These are phyloP conservation scores for Dactylellina haptotyla DNA, from an alignment of 2,329 filamentous ascomycete species.

Conservation along the genomic window DNA sequence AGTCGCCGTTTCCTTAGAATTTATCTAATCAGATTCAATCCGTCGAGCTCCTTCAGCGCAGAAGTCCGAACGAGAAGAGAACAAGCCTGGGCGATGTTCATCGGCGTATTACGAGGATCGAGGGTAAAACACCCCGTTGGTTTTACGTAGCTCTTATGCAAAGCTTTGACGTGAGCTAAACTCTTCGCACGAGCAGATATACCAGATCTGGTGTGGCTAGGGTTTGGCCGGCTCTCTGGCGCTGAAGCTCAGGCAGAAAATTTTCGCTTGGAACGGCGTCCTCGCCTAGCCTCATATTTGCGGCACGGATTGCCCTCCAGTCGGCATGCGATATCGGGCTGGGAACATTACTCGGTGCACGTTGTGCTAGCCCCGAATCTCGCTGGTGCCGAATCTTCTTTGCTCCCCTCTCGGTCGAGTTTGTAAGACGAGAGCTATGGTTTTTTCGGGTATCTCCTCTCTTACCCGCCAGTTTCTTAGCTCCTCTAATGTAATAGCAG, in stretches of 20 bases:
- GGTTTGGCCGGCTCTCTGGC: neutral
- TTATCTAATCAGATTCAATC: constrained; percentile 53
- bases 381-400: neutral
- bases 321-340: constrained; percentile 44
- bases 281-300: constrained; percentile 29
- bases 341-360: constrained; percentile 10
- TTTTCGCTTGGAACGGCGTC: constrained; percentile 43
- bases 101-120: constrained; percentile 48
- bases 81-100: constrained; percentile 12
- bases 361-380: neutral
- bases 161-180: constrained; percentile 41
- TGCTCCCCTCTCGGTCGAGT: too few species aligned
- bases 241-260: constrained; percentile 27
- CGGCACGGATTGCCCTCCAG: constrained; percentile 25
- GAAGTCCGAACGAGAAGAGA: constrained; percentile 26
- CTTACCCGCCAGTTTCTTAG: constrained; percentile 27
- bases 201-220: constrained; percentile 31
- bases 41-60: constrained; percentile 18
- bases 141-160: constrained; percentile 50
- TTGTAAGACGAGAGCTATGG: neutral
- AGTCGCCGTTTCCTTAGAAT: constrained; percentile 17
- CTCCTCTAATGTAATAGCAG: constrained; percentile 12
- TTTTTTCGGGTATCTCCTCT: constrained; percentile 25
- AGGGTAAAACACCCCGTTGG: constrained; percentile 10
- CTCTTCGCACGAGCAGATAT: constrained; percentile 41